Conservation (phyloP, 106 monocot genomes). For the Dendrobium huoshanense region DNA sequence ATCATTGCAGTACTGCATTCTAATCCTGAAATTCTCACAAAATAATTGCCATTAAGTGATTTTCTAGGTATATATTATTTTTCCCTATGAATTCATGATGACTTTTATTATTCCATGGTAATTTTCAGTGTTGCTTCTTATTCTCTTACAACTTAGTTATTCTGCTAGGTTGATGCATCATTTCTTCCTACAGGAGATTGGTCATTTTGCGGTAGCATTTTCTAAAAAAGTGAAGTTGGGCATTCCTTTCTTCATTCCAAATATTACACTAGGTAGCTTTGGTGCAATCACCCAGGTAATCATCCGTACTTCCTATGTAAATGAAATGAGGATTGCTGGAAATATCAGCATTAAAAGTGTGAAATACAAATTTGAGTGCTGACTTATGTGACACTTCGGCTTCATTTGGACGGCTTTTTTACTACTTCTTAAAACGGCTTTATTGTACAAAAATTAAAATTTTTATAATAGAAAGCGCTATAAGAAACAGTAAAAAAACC, state of each 20-base stretch:
- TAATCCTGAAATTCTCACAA: neutral
- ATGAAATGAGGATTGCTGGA: neutral
- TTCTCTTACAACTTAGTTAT: slow-evolving; percentile 1
- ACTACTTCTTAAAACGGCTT: no score
- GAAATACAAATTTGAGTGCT: neutral
- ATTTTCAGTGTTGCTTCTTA: neutral
- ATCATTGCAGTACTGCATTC: no score
- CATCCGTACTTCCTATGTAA: slow-evolving; percentile 1
- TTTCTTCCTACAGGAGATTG: slow-evolving; percentile 61
- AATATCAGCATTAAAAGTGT: neutral
- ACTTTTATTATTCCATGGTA: neutral
- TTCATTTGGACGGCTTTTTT: no score
- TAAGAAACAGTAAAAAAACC: no score
- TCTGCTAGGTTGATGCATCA: neutral
- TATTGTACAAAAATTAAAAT: no score
- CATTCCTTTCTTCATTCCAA: slow-evolving; percentile 92
- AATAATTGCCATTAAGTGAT: neutral
- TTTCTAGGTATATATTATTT: neutral
- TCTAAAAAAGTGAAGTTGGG: slow-evolving; percentile 84
- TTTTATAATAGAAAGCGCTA: no score
- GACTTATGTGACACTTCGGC: neutral
- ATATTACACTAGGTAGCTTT: slow-evolving; percentile 91
- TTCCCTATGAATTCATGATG: neutral
- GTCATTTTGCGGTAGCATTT: slow-evolving; percentile 82
- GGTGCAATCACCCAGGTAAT: slow-evolving; percentile 97